These are phyloP conservation scores for Ophiostoma quercus DNA, from an alignment of 2,329 filamentous ascomycete genomes.

Conservation along the genomic window DNA sequence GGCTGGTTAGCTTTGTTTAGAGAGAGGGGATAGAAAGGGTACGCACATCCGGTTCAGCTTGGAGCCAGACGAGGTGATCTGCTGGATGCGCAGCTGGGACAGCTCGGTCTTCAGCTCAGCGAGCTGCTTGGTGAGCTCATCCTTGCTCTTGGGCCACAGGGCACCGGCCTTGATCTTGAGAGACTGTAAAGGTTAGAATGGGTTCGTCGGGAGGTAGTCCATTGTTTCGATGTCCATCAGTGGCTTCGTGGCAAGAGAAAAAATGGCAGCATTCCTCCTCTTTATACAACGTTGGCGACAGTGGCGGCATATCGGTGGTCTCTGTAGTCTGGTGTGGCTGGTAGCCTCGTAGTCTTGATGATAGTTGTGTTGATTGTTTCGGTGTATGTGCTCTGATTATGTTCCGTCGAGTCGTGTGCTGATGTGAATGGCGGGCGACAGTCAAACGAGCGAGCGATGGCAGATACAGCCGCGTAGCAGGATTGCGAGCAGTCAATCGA, in stretches of 20 bases:
- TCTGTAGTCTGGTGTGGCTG: background rate
- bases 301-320: background rate
- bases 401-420: background rate
- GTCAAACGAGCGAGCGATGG: no score
- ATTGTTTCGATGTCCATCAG: background rate
- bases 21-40: background rate
- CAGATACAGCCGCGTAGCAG: background rate
- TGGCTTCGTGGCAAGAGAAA: slow-evolving; percentile 29
- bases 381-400: background rate
- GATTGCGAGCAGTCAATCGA: no score
- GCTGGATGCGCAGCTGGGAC: slow-evolving; percentile 93
- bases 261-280: slow-evolving; percentile 15
- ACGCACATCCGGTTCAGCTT: slow-evolving; percentile 97
- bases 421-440: background rate
- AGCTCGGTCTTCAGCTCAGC: slow-evolving; percentile 94
- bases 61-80: slow-evolving; percentile 89
- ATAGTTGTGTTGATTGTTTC: background rate
- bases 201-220: background rate
- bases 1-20: slow-evolving; percentile 24
- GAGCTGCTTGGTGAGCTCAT: slow-evolving; percentile 93
- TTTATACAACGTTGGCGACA: background rate
- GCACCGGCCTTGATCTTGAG: slow-evolving; percentile 86
- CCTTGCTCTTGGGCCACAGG: slow-evolving; percentile 99
- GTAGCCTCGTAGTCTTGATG: background rate
- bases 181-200: slow-evolving; percentile 40